Percentiles rank a stretch among this genome's conserved stretches.
phyloP scores from a whole-genome alignment of 768 basidiomycete genomes.

The Rhizopogon rudus region DNA sequence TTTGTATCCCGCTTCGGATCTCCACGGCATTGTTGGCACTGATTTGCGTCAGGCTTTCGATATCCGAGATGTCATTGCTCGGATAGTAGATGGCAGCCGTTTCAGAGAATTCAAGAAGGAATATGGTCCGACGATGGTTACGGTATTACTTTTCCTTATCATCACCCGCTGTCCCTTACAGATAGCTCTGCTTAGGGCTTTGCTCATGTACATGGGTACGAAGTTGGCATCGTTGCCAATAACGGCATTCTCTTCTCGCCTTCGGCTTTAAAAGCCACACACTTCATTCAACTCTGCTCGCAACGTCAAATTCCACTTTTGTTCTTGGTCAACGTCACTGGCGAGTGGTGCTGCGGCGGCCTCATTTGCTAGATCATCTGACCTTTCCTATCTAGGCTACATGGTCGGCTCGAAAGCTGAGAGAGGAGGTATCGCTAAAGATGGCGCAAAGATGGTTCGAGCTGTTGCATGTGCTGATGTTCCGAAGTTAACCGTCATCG shows the following conservation, averaged over 20 bases:
- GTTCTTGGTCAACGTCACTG: slow-evolving; percentile 95
- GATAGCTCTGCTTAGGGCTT: slow-evolving; percentile 52
- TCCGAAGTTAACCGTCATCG: slow-evolving; percentile 89
- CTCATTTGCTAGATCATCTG: not conserved
- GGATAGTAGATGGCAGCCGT: slow-evolving; percentile 85
- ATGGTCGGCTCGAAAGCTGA: slow-evolving; percentile 98
- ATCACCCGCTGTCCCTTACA: slow-evolving; percentile 3
- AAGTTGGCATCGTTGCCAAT: slow-evolving; percentile 90
- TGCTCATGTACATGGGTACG: slow-evolving; percentile 82
- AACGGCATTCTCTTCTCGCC: slow-evolving; percentile 94
- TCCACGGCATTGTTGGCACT: slow-evolving; percentile 89
- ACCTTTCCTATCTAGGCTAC: slow-evolving; percentile 48
- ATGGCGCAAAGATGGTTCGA: slow-evolving; percentile 94
- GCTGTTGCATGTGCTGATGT: slow-evolving; percentile 93
- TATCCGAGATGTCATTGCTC: slow-evolving; percentile 91
- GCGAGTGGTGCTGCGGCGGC: slow-evolving; percentile 25
- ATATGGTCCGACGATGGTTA: slow-evolving; percentile 87
- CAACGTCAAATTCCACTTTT: slow-evolving; percentile 86
- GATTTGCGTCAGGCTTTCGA: slow-evolving; percentile 87
- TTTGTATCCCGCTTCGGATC: slow-evolving; percentile 71
- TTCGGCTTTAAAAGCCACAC: slow-evolving; percentile 89
- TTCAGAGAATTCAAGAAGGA: slow-evolving; percentile 97
- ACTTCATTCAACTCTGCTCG: slow-evolving; percentile 92
- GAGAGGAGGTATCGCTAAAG: slow-evolving; percentile 90
- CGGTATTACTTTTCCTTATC: slow-evolving; percentile 37